A percentile compares a stretch with the other conserved stretches of the same genome.
These are phyloP conservation scores for Phytophthora brassicae DNA, from an alignment of 352 stramenopile genomes.

Conservation along the genomic window DNA sequence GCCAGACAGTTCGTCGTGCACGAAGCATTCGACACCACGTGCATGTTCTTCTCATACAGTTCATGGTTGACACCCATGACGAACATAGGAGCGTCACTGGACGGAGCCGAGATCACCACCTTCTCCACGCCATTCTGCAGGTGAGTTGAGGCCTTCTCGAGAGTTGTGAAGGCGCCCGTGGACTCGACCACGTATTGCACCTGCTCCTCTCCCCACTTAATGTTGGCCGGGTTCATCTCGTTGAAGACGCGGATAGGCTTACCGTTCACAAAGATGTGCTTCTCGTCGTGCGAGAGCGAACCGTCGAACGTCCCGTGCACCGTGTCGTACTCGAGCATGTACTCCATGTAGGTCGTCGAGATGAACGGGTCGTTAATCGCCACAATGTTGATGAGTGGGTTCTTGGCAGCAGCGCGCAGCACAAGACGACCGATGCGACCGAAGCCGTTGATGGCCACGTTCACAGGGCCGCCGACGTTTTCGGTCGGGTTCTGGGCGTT, in stretches of 20 bases:
- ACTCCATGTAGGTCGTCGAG: slow-evolving; percentile 96
- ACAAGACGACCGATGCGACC: slow-evolving; percentile 98
- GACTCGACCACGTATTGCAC: slow-evolving; percentile 96
- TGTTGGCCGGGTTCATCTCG: slow-evolving; percentile 94
- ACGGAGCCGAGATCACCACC: slow-evolving; percentile 96
- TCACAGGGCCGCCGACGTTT: slow-evolving; percentile 74
- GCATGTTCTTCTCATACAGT: slow-evolving; percentile 89
- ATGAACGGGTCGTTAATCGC: slow-evolving; percentile 97
- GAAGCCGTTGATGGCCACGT: slow-evolving; percentile 99
- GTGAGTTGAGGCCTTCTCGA: slow-evolving; percentile 93
- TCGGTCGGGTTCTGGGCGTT: slow-evolving; percentile 79
- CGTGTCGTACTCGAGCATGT: slow-evolving; percentile 93
- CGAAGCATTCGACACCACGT: slow-evolving; percentile 98
- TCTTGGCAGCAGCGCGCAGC: slow-evolving; percentile 89
- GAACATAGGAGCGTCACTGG: slow-evolving; percentile 96
- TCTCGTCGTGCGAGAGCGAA: slow-evolving; percentile 82
- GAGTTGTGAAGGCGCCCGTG: slow-evolving; percentile 76
- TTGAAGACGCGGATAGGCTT: slow-evolving; percentile 94
- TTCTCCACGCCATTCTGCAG: slow-evolving; percentile 93
- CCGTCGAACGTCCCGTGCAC: slow-evolving; percentile 91
- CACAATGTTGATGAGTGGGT: slow-evolving; percentile 89
- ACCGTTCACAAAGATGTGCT: slow-evolving; percentile 92
- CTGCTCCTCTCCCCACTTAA: slow-evolving; percentile 89
- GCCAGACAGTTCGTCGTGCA: slow-evolving; percentile 99
- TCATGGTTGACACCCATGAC: slow-evolving; percentile 98